A percentile compares a stretch with the other conserved stretches of the same genome.
Evolutionary conservation across 805 yeast genomes (phyloP).

Genomic region (Wickerhamomyces kurtzmanii): DNA sequence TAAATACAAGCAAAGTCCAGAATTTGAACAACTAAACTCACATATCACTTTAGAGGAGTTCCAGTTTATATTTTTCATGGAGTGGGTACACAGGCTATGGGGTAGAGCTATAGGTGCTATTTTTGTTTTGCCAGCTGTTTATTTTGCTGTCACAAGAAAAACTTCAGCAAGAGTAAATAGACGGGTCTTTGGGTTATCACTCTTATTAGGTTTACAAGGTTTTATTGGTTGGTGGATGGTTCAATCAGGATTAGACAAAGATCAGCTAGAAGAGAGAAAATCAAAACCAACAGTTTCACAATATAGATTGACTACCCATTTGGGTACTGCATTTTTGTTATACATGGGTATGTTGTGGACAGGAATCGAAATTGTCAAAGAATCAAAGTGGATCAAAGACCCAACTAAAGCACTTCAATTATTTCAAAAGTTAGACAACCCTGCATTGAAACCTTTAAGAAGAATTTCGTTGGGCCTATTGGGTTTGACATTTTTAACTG

Average conservation of each 20-base stretch:
- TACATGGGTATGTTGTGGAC: slow-evolving; percentile 88
- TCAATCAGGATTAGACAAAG: slow-evolving; percentile 81
- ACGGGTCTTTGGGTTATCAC: slow-evolving; percentile 63
- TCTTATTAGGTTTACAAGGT: slow-evolving; percentile 85
- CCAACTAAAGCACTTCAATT: slow-evolving; percentile 47
- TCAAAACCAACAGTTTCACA: slow-evolving; percentile 98
- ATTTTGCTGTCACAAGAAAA: slow-evolving; percentile 58
- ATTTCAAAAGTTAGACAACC: slow-evolving; percentile 51
- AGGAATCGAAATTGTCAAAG: slow-evolving; percentile 75
- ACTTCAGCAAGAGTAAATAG: slow-evolving; percentile 60
- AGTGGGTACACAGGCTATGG: slow-evolving; percentile 91
- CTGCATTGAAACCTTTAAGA: slow-evolving; percentile 50
- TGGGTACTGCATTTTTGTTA: slow-evolving; percentile 84
- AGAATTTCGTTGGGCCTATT: slow-evolving; percentile 45
- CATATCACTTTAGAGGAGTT: slow-evolving; percentile 86
- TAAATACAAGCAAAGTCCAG: slow-evolving; percentile 82
- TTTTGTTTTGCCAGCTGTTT: slow-evolving; percentile 77
- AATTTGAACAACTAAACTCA: slow-evolving; percentile 80
- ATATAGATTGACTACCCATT: slow-evolving; percentile 86
- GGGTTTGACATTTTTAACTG: slow-evolving; percentile 72
- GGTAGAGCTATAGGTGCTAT: slow-evolving; percentile 86
- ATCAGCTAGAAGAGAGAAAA: slow-evolving; percentile 64
- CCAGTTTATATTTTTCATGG: slow-evolving; percentile 93
- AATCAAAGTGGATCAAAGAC: slow-evolving; percentile 54
- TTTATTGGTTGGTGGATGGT: slow-evolving; percentile 99